phyloP scores from a whole-genome alignment of 2,329 filamentous ascomycete genomes.

The Paraphaeosphaeria sporulosa region DNA sequence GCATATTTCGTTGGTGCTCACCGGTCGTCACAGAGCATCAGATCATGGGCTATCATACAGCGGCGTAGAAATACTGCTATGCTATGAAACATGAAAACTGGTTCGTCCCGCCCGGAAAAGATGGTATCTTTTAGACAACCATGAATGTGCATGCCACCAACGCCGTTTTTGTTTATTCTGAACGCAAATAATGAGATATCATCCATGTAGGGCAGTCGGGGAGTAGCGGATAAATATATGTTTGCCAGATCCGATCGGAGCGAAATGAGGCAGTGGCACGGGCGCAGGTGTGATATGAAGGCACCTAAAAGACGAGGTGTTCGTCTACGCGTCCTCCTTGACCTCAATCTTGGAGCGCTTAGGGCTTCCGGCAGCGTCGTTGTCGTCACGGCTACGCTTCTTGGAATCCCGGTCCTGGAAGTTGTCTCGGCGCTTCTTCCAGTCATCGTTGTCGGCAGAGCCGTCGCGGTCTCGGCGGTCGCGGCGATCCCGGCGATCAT shows the following conservation, averaged over 20 bases:
- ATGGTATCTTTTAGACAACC: conserved; percentile 14
- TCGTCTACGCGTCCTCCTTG: conserved; percentile 40
- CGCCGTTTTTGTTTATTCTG: conserved; percentile 6
- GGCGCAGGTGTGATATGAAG: background rate
- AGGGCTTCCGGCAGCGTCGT: conserved; percentile 29
- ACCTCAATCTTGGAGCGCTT: conserved; percentile 48
- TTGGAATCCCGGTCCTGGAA: conserved; percentile 42
- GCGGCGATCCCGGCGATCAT: conserved; percentile 31
- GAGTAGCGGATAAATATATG: background rate
- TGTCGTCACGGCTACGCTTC: conserved; percentile 45
- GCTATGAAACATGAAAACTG: conserved; percentile 7
- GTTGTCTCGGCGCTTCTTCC: conserved; percentile 41
- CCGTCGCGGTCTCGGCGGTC: conserved; percentile 37
- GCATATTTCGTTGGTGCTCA: background rate
- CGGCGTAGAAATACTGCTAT: background rate
- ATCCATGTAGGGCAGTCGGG: background rate
- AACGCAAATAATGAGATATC: background rate
- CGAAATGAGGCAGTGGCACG: background rate
- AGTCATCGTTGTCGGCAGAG: conserved; percentile 33
- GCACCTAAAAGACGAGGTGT: conserved; percentile 61
- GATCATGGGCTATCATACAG: conserved; percentile 15
- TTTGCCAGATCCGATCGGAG: background rate
- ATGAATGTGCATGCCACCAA: conserved; percentile 5
- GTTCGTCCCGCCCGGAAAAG: background rate
- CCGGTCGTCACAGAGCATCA: conserved; percentile 4